phyloP scores from a whole-genome alignment of 1,139 yeast genomes.

The Geotrichum cucujoidarum region DNA sequence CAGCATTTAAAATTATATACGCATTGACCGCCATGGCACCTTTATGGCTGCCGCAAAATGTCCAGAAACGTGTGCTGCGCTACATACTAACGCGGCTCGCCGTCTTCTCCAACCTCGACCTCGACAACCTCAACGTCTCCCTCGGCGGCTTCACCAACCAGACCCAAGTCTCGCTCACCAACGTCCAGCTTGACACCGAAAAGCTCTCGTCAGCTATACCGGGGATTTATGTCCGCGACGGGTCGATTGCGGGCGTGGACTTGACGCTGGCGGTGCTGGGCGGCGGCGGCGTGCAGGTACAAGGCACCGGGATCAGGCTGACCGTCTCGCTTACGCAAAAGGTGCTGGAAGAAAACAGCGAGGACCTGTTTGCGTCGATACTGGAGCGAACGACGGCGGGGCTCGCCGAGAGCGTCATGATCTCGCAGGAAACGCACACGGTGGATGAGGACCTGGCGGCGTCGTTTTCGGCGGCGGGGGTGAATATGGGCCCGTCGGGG shows the following conservation, averaged over 20 bases:
- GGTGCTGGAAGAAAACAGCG: constrained; percentile 24
- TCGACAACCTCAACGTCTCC: constrained; percentile 76
- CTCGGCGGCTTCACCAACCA: constrained; percentile 45
- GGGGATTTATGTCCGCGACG: constrained; percentile 60
- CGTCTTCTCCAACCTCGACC: constrained; percentile 75
- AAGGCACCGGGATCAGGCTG: constrained; percentile 52
- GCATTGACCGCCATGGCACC: constrained; percentile 19
- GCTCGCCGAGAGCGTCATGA: constrained; percentile 31
- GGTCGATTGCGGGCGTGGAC: constrained; percentile 52
- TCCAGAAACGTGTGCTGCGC: constrained; percentile 68
- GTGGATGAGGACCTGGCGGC: constrained; percentile 6
- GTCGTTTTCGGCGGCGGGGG: background rate
- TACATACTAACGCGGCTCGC: constrained; percentile 78
- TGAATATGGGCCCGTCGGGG: background rate
- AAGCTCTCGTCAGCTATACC: constrained; percentile 55
- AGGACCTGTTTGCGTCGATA: constrained; percentile 43
- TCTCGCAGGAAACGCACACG: constrained; percentile 24
- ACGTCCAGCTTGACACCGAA: constrained; percentile 69
- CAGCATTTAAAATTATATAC: too few relatives aligned
- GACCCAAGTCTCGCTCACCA: constrained; percentile 51
- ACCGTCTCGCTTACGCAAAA: constrained; percentile 44
- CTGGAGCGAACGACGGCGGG: constrained; percentile 57
- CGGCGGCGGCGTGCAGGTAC: constrained; percentile 69
- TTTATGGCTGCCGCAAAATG: constrained; percentile 19
- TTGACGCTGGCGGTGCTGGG: constrained; percentile 52